Evolutionary conservation across 164 flowering plant species (phyloP).

Genomic region (Umbellularia californica): DNA sequence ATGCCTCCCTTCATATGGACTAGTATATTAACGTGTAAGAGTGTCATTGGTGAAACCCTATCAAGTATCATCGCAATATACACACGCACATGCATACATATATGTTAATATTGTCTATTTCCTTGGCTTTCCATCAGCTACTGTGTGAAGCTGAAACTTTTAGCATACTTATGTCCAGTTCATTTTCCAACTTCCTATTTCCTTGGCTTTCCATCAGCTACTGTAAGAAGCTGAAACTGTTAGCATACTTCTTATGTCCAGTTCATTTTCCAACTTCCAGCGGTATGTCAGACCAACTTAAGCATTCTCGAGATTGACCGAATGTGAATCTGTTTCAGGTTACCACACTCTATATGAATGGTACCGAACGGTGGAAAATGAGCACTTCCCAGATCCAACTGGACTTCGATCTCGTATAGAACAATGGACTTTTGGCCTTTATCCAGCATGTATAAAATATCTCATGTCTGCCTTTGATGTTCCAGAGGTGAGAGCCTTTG

Average conservation of each 20-base stretch:
- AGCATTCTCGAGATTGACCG: not conserved
- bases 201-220: not conserved
- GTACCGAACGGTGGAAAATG: slow-evolving; percentile 83
- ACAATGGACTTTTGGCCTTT: slow-evolving; percentile 97
- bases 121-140: not conserved
- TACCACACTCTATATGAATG: slow-evolving; percentile 94
- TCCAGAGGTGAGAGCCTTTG: slow-evolving; percentile 70
- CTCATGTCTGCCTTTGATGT: slow-evolving; percentile 98
- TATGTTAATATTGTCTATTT: not conserved
- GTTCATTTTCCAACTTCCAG: not conserved
- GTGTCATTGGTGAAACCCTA: too few relatives aligned
- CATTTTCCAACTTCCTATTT: not conserved
- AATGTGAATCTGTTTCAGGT: slow-evolving; percentile 41
- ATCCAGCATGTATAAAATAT: slow-evolving; percentile 98
- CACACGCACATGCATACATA: not conserved
- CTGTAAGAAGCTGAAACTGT: not conserved
- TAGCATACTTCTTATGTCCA: not conserved
- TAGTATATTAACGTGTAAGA: too few relatives aligned
- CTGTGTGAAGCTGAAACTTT: not conserved
- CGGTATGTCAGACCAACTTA: not conserved
- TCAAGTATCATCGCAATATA: too few relatives aligned
- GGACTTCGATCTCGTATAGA: slow-evolving; percentile 94
- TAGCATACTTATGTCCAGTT: not conserved
- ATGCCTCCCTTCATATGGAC: too few relatives aligned
- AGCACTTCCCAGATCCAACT: slow-evolving; percentile 98